phyloP scores from a whole-genome alignment of 192 early-diverging fungal genomes.

The Linnemannia exigua region DNA sequence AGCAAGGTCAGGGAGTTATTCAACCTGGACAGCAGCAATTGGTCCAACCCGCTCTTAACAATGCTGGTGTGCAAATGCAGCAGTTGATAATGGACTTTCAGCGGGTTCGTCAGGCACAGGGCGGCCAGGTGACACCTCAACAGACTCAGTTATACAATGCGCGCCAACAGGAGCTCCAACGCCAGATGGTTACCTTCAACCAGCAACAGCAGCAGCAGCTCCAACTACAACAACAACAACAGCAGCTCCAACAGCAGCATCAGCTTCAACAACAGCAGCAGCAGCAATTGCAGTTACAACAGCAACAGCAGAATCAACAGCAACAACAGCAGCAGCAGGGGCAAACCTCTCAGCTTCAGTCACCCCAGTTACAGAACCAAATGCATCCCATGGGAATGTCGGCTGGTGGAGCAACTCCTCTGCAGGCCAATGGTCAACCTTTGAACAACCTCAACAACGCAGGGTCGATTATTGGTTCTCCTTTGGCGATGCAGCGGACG shows the following conservation, averaged over 20 bases:
- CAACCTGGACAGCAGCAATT: conserved; percentile 19
- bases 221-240: conserved; percentile 41
- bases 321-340: conserved; percentile 44
- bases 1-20: conserved; percentile 22
- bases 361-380: conserved; percentile 36
- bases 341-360: conserved; percentile 37
- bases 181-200: conserved; percentile 11
- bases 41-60: conserved; percentile 17
- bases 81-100: conserved; percentile 25
- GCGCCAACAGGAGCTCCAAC: conserved; percentile 15
- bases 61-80: conserved; percentile 17
- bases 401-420: conserved; percentile 17
- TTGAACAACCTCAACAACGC: conserved; percentile 15
- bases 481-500: conserved; percentile 45
- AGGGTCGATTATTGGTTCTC: conserved; percentile 40
- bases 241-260: conserved; percentile 25
- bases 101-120: conserved; percentile 26
- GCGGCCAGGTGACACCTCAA: conserved; percentile 12
- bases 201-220: conserved; percentile 20
- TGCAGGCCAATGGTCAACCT: conserved; percentile 18
- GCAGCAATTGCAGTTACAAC: conserved; percentile 16
- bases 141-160: conserved; percentile 15
- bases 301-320: conserved; percentile 27
- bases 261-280: conserved; percentile 29
- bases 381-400: conserved; percentile 43